Evolutionary conservation across 495 filamentous ascomycete species (phyloP), one percentile per base, ranked within the genome.

Genomic region (Daldinia caldariorum): DNA sequence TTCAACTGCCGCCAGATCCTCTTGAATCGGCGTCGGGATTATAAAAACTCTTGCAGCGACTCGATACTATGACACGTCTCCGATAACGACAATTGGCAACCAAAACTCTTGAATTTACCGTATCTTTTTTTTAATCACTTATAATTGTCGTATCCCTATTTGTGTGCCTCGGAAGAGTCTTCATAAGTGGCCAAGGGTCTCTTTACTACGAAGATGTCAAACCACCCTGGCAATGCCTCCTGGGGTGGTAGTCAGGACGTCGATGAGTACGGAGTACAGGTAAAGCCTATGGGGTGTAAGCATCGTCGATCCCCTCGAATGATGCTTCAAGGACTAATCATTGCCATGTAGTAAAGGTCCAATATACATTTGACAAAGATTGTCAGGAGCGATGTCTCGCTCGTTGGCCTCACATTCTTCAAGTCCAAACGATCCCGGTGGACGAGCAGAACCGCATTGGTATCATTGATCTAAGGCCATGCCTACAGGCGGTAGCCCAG

Each of bases 301-400:
- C n/a, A 67, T 62, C 35, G 13, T 35, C 3, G 47, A 55, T n/a
- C 38, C 38, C 49, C 18, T 66, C 34, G 6, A 54, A 8, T n/a
- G 0, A 13, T 12, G 26, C 7, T 60, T 50, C 26, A 22, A 51
- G 47, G 13, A 69, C 79, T 79, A 67, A 79, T 66, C 32, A 34
- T 39, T 41, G n/a, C 34, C 38, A 61, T 77, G 63, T 76, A 93
- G 92, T 98, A 79, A 98, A 99, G 84, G 92, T 99, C 29, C 89
- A 95, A 43, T 99, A 99, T 79, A 96, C 94, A 20, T 98, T 98
- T 79, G 94, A 98, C 74, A 89, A 92, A 73, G 90, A 92, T 49
- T 90, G 87, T 78, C 93, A 94, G 79, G 91, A 93, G 26, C 92
- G 94, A 75, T 98, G 95, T 80, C 83, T 99, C 31, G 94, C 96